Evolutionary conservation across 768 basidiomycete genomes (phyloP).

Genomic region (Tricholoma matsutake): DNA sequence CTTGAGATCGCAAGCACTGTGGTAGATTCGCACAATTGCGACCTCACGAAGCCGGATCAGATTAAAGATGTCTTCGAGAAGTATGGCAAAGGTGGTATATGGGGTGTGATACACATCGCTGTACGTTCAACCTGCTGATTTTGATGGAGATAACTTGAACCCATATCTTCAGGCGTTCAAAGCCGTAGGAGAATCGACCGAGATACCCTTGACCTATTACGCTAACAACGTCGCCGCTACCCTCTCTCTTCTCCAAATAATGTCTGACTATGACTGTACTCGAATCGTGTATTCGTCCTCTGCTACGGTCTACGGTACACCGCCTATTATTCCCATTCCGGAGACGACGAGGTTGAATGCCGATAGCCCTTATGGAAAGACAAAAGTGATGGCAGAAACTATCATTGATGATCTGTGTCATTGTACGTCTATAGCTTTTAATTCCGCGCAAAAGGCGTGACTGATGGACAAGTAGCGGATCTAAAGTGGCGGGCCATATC

Average conservation of each 20-base stretch:
- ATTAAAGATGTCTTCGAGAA: conserved; percentile 73
- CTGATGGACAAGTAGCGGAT: conserved; percentile 49
- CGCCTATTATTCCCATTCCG: conserved; percentile 88
- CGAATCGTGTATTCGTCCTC: conserved; percentile 97
- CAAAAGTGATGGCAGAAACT: conserved; percentile 93
- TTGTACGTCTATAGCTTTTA: conserved; percentile 40
- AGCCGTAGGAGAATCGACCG: conserved; percentile 94
- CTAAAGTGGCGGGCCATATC: conserved; percentile 78
- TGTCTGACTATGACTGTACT: conserved; percentile 80
- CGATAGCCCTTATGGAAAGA: conserved; percentile 91
- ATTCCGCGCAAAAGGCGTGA: conserved; percentile 3
- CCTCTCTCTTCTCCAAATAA: conserved; percentile 78
- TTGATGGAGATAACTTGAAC: background rate
- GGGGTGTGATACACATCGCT: conserved; percentile 96
- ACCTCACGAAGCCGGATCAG: conserved; percentile 71
- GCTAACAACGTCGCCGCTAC: conserved; percentile 91
- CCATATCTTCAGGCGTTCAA: conserved; percentile 73
- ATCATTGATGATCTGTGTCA: conserved; percentile 87
- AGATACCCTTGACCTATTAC: conserved; percentile 92
- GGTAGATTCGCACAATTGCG: conserved; percentile 67
- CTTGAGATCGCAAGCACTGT: conserved; percentile 68
- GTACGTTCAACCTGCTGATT: conserved; percentile 34
- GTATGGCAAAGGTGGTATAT: conserved; percentile 6
- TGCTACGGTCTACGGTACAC: conserved; percentile 96
- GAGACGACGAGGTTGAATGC: conserved; percentile 86